Base-by-base conservation (phyloP, 306 rosid genomes). In the Senna tora region DNA sequence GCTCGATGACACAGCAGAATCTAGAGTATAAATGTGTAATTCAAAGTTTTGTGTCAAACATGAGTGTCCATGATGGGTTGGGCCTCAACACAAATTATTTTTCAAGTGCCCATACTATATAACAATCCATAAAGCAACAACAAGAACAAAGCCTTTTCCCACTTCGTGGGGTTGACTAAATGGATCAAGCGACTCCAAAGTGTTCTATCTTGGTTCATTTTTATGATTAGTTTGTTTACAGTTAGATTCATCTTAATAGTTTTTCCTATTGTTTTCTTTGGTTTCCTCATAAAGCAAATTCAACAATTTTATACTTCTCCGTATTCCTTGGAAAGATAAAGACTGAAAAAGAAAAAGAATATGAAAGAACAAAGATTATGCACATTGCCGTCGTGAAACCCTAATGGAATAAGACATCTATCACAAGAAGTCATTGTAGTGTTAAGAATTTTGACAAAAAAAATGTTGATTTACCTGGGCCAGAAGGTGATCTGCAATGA, bases 391-490 rank as follows among this genome's bases (percentile, higher is more conserved):
- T 41, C 49, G 12, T 17, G 5, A 34, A 63, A 63, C 12, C 36
- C 33, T 12, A 62, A 49, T 7, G 3, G 36, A 41, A 63, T 21
- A 11, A 42, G 52, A 19, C 70, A 43, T 14, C 69, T 22, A 14
- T 25, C 39, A 2, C 43, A 15, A 22, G 7, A 43, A 52, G 64
- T 53, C 36, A 33, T 61, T 30, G 19, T 45, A 28, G 25, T 20
- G 30, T 16, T 7, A 54, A 50, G 21, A 50, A 30, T 49, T 42
- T 10, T 51, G 19, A 46, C 53, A 42, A 22, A 16, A 67, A 52
- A 69, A 36, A 11, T 73, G 51, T 65, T 56, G 28, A 21, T 63
- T 69, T 74, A 78, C 82, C 85, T 63, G 55, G 49, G 50, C 55
- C 71, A 77, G 56, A 17, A 22, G 55, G 61, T 39, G 22, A 50